Evolutionary conservation across 1,284 basidiomycete genomes (phyloP).

Genomic region (Bjerkandera adusta): DNA sequence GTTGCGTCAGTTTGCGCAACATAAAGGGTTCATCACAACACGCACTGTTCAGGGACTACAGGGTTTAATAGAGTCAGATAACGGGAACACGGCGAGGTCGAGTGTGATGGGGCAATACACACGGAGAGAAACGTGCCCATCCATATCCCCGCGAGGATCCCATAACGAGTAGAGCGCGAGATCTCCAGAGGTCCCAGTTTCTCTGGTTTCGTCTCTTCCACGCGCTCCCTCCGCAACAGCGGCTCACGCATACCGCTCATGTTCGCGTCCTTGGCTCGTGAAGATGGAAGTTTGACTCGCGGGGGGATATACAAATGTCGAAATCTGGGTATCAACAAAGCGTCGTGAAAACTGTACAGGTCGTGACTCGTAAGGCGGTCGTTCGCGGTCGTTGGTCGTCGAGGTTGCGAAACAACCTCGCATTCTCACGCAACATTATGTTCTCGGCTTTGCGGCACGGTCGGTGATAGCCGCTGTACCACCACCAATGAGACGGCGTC

Average conservation of each 20-base stretch:
- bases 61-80: conserved; percentile 11
- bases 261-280: neutral
- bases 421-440: too few species aligned
- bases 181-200: conserved; percentile 56
- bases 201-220: conserved; percentile 4
- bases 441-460: too few species aligned
- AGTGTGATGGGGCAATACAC: conserved; percentile 28
- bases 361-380: conserved; percentile 1
- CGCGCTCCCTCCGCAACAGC: conserved; percentile 26
- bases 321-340: too few species aligned
- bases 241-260: conserved; percentile 42
- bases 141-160: conserved; percentile 69
- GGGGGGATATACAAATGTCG: neutral
- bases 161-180: conserved; percentile 50
- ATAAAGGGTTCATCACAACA: conserved; percentile 15
- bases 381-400: neutral
- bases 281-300: neutral
- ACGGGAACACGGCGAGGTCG: too few species aligned
- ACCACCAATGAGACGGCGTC: too few species aligned
- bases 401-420: too few species aligned
- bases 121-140: conserved; percentile 68
- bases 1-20: neutral
- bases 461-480: too few species aligned
- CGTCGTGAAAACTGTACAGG: neutral
- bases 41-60: conserved; percentile 62